phyloP scores from a whole-genome alignment of 2,329 filamentous ascomycete species.

The Chaetomium olivaceum region DNA sequence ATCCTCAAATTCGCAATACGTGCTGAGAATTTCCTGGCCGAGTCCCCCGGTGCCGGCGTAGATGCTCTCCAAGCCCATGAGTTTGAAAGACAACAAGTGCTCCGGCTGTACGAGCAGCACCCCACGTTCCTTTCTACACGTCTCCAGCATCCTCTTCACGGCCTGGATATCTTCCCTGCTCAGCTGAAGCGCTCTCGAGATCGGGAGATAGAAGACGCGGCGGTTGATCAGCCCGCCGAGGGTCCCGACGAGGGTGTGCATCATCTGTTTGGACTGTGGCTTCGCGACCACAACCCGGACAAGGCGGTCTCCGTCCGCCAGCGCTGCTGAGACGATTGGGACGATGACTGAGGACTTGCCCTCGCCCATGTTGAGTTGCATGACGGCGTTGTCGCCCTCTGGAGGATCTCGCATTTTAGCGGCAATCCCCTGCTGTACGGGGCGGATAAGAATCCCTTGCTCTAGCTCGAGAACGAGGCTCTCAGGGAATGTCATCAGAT shows the following conservation, averaged over 20 bases:
- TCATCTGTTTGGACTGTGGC: slow-evolving; percentile 58
- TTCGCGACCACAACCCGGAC: slow-evolving; percentile 58
- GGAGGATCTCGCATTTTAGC: slow-evolving; percentile 52
- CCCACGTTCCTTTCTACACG: slow-evolving; percentile 45
- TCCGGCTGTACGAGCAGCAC: slow-evolving; percentile 63
- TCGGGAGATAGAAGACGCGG: slow-evolving; percentile 57
- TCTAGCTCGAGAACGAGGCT: slow-evolving; percentile 66
- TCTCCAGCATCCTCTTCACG: slow-evolving; percentile 45
- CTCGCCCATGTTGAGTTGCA: slow-evolving; percentile 71
- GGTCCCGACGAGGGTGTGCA: slow-evolving; percentile 46
- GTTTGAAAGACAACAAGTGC: slow-evolving; percentile 64
- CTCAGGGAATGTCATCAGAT: slow-evolving; percentile 54
- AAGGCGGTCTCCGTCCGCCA: slow-evolving; percentile 50
- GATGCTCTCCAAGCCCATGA: slow-evolving; percentile 60
- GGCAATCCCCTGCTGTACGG: slow-evolving; percentile 60
- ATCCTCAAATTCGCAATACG: slow-evolving; percentile 52
- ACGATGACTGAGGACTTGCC: slow-evolving; percentile 59
- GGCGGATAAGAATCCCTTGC: slow-evolving; percentile 60
- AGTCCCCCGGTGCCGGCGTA: slow-evolving; percentile 44
- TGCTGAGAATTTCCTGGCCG: slow-evolving; percentile 51
- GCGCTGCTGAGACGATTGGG: slow-evolving; percentile 49
- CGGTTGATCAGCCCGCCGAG: slow-evolving; percentile 57
- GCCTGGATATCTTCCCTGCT: slow-evolving; percentile 31
- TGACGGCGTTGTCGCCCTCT: slow-evolving; percentile 49
- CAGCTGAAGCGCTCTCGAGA: slow-evolving; percentile 53